These are phyloP conservation scores for Telopea speciosissima DNA, from an alignment of 177 flowering plant genomes.

Conservation along the genomic window DNA sequence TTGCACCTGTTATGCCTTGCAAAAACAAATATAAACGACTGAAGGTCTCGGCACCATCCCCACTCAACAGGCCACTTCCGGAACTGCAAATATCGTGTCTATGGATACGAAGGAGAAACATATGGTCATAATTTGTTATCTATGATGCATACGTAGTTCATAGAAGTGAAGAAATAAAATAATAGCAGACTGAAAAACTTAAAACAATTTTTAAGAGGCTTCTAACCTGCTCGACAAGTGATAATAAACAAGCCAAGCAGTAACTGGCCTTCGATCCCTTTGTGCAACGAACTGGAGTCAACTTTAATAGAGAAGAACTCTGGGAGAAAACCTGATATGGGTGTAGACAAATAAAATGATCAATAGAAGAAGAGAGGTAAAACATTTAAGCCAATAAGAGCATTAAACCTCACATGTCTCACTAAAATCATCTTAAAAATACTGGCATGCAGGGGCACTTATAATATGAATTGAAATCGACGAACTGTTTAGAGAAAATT, in stretches of 20 bases:
- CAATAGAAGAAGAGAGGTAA: neutral
- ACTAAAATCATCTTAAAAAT: neutral
- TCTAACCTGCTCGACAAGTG: conserved; percentile 84
- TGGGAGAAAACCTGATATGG: conserved; percentile 55
- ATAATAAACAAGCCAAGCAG: conserved; percentile 73
- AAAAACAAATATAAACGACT: conserved; percentile 88
- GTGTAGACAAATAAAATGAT: conserved; percentile 6
- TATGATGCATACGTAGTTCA: neutral
- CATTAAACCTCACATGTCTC: neutral
- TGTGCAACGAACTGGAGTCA: conserved; percentile 33
- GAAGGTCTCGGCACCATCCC: conserved; percentile 97
- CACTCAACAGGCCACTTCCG: conserved; percentile 92
- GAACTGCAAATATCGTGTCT: conserved; percentile 67
- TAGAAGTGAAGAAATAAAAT: neutral
- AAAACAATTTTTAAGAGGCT: conserved; percentile 1
- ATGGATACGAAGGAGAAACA: conserved; percentile 9
- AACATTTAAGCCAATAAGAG: neutral
- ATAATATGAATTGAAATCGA: neutral
- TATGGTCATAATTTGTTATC: neutral
- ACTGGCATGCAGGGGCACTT: neutral
- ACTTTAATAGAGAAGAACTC: conserved; percentile 42
- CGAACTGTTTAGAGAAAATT: too few relatives aligned
- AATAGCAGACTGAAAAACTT: neutral
- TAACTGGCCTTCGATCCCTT: conserved; percentile 58
- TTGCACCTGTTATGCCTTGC: conserved; percentile 79